Evolutionary conservation across 345 rosid genomes (phyloP).

Genomic region (Brassica rapa): DNA sequence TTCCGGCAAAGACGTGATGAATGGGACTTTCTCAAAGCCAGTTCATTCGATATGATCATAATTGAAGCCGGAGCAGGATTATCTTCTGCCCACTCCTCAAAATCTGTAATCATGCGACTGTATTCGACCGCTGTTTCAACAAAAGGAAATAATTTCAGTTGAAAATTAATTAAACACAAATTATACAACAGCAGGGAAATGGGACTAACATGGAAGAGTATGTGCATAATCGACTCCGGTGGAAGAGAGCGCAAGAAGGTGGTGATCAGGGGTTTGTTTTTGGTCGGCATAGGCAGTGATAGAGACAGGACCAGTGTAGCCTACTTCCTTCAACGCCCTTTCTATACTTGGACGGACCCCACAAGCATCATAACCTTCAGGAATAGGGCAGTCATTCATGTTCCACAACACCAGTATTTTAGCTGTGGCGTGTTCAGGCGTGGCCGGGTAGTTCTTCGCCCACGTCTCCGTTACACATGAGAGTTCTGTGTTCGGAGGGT

Average conservation of each 20-base stretch:
- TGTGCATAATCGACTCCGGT: not conserved
- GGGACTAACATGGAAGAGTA: not conserved
- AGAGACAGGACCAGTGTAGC: not conserved
- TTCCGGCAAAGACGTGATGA: no score
- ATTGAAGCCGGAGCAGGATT: slow-evolving; percentile 17
- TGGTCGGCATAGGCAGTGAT: not conserved
- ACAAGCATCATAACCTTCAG: not conserved
- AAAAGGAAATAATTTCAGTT: not conserved
- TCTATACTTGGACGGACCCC: not conserved
- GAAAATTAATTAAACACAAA: no score
- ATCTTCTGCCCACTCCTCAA: not conserved
- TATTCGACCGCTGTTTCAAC: not conserved
- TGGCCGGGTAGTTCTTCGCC: not conserved
- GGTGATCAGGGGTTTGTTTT: not conserved
- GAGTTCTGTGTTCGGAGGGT: not conserved
- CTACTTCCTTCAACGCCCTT: not conserved
- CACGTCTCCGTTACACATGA: not conserved
- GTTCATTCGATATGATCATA: slow-evolving; percentile 4
- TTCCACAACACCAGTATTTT: not conserved
- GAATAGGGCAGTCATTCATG: not conserved
- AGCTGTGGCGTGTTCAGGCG: not conserved
- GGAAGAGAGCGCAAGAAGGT: not conserved
- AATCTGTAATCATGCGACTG: not conserved
- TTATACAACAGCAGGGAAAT: not conserved
- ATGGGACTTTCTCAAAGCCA: not conserved